Percentiles rank a stretch among this genome's conserved stretches.
Conservation (phyloP, 495 filamentous ascomycete species). For the Daldinia grandis region DNA sequence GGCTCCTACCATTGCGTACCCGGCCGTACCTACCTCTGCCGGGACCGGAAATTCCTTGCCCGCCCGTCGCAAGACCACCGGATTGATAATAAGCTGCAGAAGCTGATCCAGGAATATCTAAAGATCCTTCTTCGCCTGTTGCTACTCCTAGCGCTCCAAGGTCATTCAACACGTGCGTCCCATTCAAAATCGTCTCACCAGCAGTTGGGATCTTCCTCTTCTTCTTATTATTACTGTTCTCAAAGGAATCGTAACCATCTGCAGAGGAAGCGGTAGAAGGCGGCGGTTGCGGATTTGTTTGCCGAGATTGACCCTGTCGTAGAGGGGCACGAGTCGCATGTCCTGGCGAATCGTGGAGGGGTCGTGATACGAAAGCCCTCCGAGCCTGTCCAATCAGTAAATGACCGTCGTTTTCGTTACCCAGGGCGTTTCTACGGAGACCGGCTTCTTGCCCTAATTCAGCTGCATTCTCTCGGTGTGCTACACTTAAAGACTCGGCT, state of each 20-base stretch:
- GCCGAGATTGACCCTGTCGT: constrained; percentile 48
- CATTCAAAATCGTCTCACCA: constrained; percentile 64
- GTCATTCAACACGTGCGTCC: constrained; percentile 61
- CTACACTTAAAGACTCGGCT: constrained; percentile 27
- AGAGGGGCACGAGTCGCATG: constrained; percentile 40
- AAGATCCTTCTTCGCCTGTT: constrained; percentile 42
- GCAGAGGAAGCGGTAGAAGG: constrained; percentile 64
- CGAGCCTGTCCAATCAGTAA: constrained; percentile 42
- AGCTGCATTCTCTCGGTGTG: constrained; percentile 45
- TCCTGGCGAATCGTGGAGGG: constrained; percentile 38
- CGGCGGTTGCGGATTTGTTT: constrained; percentile 55
- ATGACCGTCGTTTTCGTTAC: constrained; percentile 53
- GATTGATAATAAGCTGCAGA: constrained; percentile 50
- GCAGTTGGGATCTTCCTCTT: constrained; percentile 96
- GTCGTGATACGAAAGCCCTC: constrained; percentile 38
- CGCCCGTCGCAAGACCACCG: constrained; percentile 53
- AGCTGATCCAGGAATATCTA: constrained; percentile 49
- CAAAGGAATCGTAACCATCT: constrained; percentile 96
- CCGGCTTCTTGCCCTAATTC: constrained; percentile 43
- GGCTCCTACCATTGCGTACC: constrained; percentile 68
- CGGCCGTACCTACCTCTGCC: constrained; percentile 82
- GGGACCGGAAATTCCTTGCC: constrained; percentile 76
- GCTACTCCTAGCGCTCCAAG: constrained; percentile 48
- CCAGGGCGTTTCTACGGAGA: constrained; percentile 43
- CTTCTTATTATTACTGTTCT: constrained; percentile 99